Base-by-base conservation (phyloP, 179 eudicot species). In the Corrigiola litoralis region DNA sequence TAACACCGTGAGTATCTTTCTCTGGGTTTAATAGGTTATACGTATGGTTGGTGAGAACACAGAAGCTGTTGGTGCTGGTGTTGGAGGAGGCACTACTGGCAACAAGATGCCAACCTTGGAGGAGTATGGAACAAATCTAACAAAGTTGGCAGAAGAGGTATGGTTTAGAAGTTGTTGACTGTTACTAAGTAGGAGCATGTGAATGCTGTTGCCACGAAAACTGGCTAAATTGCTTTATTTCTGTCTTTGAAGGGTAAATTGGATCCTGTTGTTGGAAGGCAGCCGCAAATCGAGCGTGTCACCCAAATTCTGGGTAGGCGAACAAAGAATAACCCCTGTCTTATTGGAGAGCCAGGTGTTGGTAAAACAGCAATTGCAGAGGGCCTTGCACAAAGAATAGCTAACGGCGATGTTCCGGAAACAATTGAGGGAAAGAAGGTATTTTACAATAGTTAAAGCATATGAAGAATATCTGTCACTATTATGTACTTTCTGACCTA, bases 241-340 rank as follows among this genome's bases (percentile, higher is more conserved):
- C 45, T 5, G 28, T 33, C 29, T 46, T 69, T 58, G 41, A 18
- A 95, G 99, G 99, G 99, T 5, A 95, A 95, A 72, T 73, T 95
- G 73, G 99, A 95, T 78, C 99, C 99, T 27, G 99, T 95, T 61
- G 97, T 95, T 68, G 99, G 99, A 77, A 86, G 99, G 76, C 90
- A 86, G 68, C 66, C 33, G 6, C 95, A 95, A 72, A 91, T 95
- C 42, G 96, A 95, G 71, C 95, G 99, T 6, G 99, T 95, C 7
- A 88, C 86, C 58, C 97, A 95, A 67, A 91, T 95, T 72, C 75
- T 95, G 69, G 92, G 99, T 28, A 78, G 99, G 45, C 78, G 99
- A 41, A 91, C 99, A 4, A 95, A 95, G 68, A 95, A 95, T 56
- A 95, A 95, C 37, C 99, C 99, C 23, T 95, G 99, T 75, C 92